Conservation (phyloP, 148 eudicot species). For the Cornus controversa region DNA sequence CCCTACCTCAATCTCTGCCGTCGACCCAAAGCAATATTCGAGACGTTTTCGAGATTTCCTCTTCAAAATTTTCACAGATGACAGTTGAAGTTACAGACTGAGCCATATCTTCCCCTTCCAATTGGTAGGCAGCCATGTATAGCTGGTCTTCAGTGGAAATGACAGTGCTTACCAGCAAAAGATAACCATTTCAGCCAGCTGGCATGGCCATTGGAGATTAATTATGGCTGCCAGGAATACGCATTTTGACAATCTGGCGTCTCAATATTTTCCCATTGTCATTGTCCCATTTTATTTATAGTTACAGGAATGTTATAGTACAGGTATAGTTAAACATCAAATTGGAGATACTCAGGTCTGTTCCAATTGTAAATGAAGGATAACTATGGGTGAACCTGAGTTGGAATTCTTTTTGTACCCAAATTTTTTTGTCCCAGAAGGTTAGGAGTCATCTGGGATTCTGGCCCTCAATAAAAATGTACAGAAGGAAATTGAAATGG, state of each 20-base stretch:
- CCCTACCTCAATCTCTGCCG: constrained; percentile 71
- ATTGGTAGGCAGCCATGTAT: background rate
- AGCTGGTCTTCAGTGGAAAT: background rate
- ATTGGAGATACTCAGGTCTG: constrained; percentile 16
- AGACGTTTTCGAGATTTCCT: constrained; percentile 70
- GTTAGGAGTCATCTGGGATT: constrained; percentile 16
- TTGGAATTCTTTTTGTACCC: constrained; percentile 24
- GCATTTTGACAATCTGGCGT: background rate
- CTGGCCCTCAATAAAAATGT: constrained; percentile 26
- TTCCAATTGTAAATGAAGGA: constrained; percentile 38
- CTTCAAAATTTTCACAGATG: constrained; percentile 56
- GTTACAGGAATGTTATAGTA: constrained; percentile 25
- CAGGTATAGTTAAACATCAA: constrained; percentile 38
- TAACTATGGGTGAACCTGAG: constrained; percentile 19
- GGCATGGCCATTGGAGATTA: constrained; percentile 1
- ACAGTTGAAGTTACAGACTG: constrained; percentile 27
- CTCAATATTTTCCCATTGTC: constrained; percentile 1
- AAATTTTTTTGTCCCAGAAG: constrained; percentile 19
- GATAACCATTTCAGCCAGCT: background rate
- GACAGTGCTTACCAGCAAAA: background rate
- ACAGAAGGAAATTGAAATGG: constrained; percentile 27
- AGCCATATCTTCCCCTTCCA: constrained; percentile 7
- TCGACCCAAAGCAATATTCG: constrained; percentile 71
- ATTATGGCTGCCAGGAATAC: background rate
- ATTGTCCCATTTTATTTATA: constrained; percentile 7